A percentile compares a stretch with the other conserved stretches of the same genome.
Evolutionary conservation across 1,284 basidiomycete genomes (phyloP).

Genomic region (Porphyrellus sp.): DNA sequence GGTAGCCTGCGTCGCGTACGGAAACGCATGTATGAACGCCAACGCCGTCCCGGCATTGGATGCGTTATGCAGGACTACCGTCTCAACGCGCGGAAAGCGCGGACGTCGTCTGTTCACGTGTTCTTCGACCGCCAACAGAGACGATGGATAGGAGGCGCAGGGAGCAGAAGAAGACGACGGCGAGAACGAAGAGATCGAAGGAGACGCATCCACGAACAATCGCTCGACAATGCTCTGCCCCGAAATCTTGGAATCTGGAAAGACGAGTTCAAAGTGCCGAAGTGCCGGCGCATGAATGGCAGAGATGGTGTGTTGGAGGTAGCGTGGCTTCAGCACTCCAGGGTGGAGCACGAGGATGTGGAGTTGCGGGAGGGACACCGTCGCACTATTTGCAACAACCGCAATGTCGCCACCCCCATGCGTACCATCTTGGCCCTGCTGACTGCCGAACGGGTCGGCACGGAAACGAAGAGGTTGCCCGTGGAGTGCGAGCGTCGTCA

Average conservation of each 20-base stretch:
- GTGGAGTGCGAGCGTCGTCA: conserved; percentile 28
- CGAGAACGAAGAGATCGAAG: neutral
- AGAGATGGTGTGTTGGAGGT: conserved; percentile 32
- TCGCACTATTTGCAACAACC: neutral
- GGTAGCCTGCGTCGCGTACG: conserved; percentile 18
- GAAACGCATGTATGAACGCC: conserved; percentile 30
- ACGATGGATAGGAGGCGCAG: conserved; percentile 4
- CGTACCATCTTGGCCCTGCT: conserved; percentile 6
- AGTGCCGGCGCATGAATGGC: conserved; percentile 29
- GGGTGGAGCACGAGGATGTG: conserved; percentile 32
- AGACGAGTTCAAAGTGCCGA: conserved; percentile 34
- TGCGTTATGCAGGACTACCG: conserved; percentile 28
- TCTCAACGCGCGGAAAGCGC: conserved; percentile 28
- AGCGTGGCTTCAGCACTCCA: conserved; percentile 33
- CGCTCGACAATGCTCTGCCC: conserved; percentile 27
- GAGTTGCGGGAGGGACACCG: conserved; percentile 26
- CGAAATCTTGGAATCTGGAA: conserved; percentile 31
- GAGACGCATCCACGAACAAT: conserved; percentile 19
- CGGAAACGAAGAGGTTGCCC: conserved; percentile 32
- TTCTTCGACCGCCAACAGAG: neutral
- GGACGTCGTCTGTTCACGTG: conserved; percentile 15
- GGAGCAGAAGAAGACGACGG: conserved; percentile 7
- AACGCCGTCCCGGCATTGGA: conserved; percentile 25
- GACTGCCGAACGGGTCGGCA: conserved; percentile 8
- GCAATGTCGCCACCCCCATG: conserved; percentile 1